Base-by-base conservation (phyloP, 2,329 filamentous ascomycete species). In the Tympanopsis confertula region DNA sequence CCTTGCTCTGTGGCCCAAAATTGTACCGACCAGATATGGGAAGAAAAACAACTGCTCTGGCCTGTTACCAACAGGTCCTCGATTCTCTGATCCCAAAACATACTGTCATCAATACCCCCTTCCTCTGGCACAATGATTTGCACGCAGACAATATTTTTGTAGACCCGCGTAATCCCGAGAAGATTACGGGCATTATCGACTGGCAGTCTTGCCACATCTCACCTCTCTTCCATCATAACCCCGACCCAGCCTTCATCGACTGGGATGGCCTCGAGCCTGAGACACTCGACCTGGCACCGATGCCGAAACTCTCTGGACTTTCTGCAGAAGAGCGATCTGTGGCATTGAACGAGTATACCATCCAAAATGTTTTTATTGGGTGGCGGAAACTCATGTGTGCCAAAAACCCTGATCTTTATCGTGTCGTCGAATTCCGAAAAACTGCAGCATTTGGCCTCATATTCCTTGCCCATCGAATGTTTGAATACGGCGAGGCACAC, bases 121-220 rank as follows among this genome's bases (percentile, higher is more conserved):
- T 47, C 29, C 39, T 37, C 14, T 32, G 24, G 40, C 40, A 42
- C 24, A 20, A 19, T 17, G 33, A 42, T 22, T 26, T 41, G 5
- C 40, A 42, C 19, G 13, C 5, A 5, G 40, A 41, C 13, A 42
- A 54, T 40, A 41, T 57, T 37, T 57, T 56, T 19, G 46, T 56
- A 20, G 52, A 57, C 41, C 50, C 48, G 15, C 12, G 46, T 5
- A 46, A 54, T 29, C 44, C 47, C 1, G 44, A 38, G 38, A 45
- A 40, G 4, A 50, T 56, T 17, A 47, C 48, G 4, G 44, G 47
- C 10, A 53, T 57, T 5, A 53, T 57, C 19, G 50, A 55, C 42
- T 56, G 51, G 52, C 50, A 56, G 39, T 50, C 48, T 18, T 45
- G 43, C 15, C 50, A 54, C 28, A 39, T 54, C 35, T 47, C 49